phyloP scores from a whole-genome alignment of 2,329 filamentous ascomycete species.

The Emmonsiellopsis sp. region DNA sequence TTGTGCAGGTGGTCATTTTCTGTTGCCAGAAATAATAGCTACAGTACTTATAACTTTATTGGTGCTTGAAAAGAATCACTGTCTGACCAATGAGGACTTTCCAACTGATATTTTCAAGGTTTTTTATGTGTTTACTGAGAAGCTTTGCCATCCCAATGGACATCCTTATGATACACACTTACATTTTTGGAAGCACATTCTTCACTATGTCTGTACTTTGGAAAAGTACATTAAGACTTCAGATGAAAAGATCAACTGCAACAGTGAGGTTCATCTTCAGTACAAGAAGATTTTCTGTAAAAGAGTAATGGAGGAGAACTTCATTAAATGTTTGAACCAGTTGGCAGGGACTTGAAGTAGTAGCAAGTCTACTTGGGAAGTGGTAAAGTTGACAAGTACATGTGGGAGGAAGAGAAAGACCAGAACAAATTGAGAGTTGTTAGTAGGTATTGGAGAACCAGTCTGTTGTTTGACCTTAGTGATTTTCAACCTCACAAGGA shows the following conservation, averaged over 20 bases:
- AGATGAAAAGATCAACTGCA: not conserved
- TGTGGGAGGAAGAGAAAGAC: too few species aligned
- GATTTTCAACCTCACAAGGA: too few species aligned
- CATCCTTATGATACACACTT: slow-evolving; percentile 2
- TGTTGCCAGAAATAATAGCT: slow-evolving; percentile 1
- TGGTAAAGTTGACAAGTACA: too few species aligned
- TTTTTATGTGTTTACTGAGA: slow-evolving; percentile 2
- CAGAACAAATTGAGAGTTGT: too few species aligned
- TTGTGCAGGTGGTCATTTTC: slow-evolving; percentile 2
- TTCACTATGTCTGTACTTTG: slow-evolving; percentile 1
- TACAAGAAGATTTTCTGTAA: slow-evolving; percentile 1
- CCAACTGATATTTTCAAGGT: slow-evolving; percentile 6
- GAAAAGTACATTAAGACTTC: slow-evolving; percentile 1
- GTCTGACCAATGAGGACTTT: slow-evolving; percentile 3
- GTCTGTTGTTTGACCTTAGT: too few species aligned
- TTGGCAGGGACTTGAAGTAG: too few species aligned
- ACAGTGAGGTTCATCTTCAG: not conserved
- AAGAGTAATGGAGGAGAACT: too few species aligned
- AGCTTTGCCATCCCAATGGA: not conserved
- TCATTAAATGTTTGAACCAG: too few species aligned
- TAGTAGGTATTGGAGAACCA: too few species aligned
- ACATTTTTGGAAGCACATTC: not conserved
- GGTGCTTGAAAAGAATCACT: not conserved
- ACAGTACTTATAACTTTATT: not conserved
- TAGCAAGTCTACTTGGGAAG: too few species aligned